A percentile compares a stretch with the other conserved stretches of the same genome.
phyloP scores from a whole-genome alignment of 2,329 filamentous ascomycete genomes.

The Paramyrothecium sp. region DNA sequence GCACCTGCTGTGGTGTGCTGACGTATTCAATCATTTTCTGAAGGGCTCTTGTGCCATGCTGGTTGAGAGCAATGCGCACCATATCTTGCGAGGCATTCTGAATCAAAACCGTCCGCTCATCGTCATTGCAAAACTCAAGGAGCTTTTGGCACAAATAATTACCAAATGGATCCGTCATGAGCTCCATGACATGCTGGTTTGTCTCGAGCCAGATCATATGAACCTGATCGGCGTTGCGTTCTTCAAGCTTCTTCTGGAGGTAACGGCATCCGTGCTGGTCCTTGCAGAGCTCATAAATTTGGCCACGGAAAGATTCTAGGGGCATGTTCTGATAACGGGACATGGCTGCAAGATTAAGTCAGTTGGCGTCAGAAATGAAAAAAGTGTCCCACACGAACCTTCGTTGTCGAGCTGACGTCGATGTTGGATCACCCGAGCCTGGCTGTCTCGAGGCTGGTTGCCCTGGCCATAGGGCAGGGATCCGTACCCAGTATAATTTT shows the following conservation, averaged over 20 bases:
- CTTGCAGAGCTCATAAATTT: slow-evolving; percentile 90
- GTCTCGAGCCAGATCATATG: slow-evolving; percentile 95
- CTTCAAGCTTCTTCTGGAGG: slow-evolving; percentile 95
- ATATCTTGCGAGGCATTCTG: slow-evolving; percentile 85
- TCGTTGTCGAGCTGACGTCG: slow-evolving; percentile 74
- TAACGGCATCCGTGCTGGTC: slow-evolving; percentile 98
- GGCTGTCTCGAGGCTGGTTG: slow-evolving; percentile 66
- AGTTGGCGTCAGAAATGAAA: slow-evolving; percentile 16
- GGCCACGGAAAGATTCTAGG: slow-evolving; percentile 75
- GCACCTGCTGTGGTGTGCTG: slow-evolving; percentile 78
- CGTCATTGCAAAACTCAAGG: slow-evolving; percentile 90
- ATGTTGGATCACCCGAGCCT: slow-evolving; percentile 72
- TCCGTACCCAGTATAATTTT: slow-evolving; percentile 58
- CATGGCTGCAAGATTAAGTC: slow-evolving; percentile 48
- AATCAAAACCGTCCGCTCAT: slow-evolving; percentile 90
- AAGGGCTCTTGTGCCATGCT: slow-evolving; percentile 91
- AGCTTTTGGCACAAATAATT: slow-evolving; percentile 99
- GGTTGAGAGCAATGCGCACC: slow-evolving; percentile 91
- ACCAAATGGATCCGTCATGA: slow-evolving; percentile 99
- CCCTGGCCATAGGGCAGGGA: slow-evolving; percentile 48
- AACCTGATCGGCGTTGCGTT: slow-evolving; percentile 77
- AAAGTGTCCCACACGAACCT: slow-evolving; percentile 42
- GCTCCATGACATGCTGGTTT: slow-evolving; percentile 87
- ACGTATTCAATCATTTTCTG: slow-evolving; percentile 99
- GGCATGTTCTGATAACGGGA: slow-evolving; percentile 82